A percentile compares a stretch with the other conserved stretches of the same genome.
phyloP scores from a whole-genome alignment of 768 basidiomycete species.

The Termitomyces sp. region DNA sequence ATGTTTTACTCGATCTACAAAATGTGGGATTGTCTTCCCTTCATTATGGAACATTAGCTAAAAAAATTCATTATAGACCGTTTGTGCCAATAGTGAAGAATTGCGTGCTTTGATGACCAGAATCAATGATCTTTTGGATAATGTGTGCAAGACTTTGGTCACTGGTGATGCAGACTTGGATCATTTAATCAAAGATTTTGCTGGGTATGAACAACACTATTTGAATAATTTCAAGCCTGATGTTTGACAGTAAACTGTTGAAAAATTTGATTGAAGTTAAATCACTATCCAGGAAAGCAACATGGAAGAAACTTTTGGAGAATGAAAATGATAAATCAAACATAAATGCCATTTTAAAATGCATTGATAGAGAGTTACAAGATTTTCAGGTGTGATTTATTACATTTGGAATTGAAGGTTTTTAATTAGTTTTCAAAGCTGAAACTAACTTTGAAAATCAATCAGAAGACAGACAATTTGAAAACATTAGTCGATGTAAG shows the following conservation, averaged over 20 bases:
- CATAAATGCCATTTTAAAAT: too few species aligned
- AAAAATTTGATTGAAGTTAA: background rate
- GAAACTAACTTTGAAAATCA: too few species aligned
- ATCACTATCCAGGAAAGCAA: background rate
- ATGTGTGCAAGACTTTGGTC: background rate
- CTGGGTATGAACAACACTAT: background rate
- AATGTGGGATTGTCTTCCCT: background rate
- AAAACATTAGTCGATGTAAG: too few species aligned
- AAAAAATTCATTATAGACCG: background rate
- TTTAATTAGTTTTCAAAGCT: too few species aligned
- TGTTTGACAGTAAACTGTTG: background rate
- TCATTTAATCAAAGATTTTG: background rate
- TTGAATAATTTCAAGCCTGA: background rate
- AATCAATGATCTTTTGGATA: background rate
- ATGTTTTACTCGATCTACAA: background rate
- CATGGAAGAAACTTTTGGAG: slow-evolving; percentile 6
- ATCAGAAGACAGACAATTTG: too few species aligned
- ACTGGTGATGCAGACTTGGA: background rate
- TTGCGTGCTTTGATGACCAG: background rate
- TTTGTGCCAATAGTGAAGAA: background rate
- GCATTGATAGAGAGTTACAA: too few species aligned
- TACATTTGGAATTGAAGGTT: too few species aligned
- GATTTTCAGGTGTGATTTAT: too few species aligned
- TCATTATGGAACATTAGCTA: background rate
- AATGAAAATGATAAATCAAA: slow-evolving; percentile 5